phyloP scores from a whole-genome alignment of 441 rosid genomes.

The Brassica balearica region DNA sequence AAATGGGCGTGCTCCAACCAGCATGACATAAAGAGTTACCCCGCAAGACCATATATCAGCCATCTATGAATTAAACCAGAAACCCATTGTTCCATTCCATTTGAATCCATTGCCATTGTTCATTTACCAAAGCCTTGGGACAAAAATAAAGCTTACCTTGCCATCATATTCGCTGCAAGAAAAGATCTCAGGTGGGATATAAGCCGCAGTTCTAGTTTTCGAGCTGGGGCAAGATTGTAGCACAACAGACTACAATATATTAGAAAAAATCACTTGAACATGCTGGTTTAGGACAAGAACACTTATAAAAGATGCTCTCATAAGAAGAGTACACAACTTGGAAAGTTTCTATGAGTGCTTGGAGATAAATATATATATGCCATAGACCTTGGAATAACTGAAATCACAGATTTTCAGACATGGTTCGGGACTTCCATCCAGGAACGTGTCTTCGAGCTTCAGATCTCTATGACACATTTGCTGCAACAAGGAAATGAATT shows the following conservation, averaged over 20 bases:
- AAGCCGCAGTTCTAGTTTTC: slow-evolving; percentile 67
- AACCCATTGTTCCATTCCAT: neutral
- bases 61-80: slow-evolving; percentile 37
- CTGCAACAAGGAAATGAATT: slow-evolving; percentile 45
- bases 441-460: slow-evolving; percentile 79
- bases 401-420: slow-evolving; percentile 58
- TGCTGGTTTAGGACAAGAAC: neutral
- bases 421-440: slow-evolving; percentile 59
- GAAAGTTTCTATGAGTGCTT: neutral
- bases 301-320: slow-evolving; percentile 1
- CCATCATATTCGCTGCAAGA: slow-evolving; percentile 70
- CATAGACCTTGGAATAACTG: slow-evolving; percentile 55
- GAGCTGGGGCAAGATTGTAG: slow-evolving; percentile 52
- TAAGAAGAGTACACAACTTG: neutral
- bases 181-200: slow-evolving; percentile 70
- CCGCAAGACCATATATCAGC: slow-evolving; percentile 78
- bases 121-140: neutral
- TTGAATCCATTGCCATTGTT: too few species aligned
- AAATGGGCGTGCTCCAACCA: slow-evolving; percentile 81
- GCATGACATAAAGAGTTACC: slow-evolving; percentile 72
- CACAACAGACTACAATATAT: slow-evolving; percentile 53
- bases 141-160: slow-evolving; percentile 48
- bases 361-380: neutral
- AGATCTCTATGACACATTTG: slow-evolving; percentile 95
- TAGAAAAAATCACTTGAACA: slow-evolving; percentile 7